These are phyloP conservation scores for Nadsonia commutata DNA, from an alignment of 1,139 yeast genomes.

Conservation along the genomic window DNA sequence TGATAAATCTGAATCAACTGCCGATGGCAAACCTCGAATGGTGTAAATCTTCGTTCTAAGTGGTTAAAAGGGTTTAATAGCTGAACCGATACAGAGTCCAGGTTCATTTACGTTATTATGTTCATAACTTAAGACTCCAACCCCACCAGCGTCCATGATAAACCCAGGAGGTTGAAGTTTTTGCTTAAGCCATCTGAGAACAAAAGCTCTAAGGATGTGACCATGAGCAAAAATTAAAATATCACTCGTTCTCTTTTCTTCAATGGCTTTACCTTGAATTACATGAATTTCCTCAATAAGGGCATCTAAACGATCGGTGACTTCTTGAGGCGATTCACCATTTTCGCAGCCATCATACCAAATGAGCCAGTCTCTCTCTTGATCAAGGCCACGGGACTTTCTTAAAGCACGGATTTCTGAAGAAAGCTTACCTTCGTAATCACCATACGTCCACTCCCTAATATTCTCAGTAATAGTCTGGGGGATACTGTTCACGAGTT, in stretches of 20 bases:
- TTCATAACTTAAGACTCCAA: constrained; percentile 81
- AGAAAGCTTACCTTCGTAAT: constrained; percentile 74
- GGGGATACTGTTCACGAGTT: constrained; percentile 3
- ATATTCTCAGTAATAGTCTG: constrained; percentile 37
- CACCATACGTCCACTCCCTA: constrained; percentile 94
- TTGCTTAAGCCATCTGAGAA: constrained; percentile 69
- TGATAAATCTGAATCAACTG: no score
- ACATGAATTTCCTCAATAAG: constrained; percentile 47
- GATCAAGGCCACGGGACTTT: constrained; percentile 41
- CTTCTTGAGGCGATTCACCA: constrained; percentile 59
- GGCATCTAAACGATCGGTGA: constrained; percentile 54
- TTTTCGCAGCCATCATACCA: constrained; percentile 91
- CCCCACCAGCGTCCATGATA: constrained; percentile 88
- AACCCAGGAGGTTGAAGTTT: constrained; percentile 60
- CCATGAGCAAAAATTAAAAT: constrained; percentile 83
- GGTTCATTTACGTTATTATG: constrained; percentile 79
- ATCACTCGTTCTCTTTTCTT: constrained; percentile 44
- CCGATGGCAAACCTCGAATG: no score
- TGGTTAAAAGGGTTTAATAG: constrained; percentile 30
- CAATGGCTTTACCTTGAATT: constrained; percentile 48
- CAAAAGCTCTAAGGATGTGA: constrained; percentile 77
- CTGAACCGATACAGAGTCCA: constrained; percentile 54
- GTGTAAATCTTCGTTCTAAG: no score
- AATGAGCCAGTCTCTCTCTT: constrained; percentile 44
- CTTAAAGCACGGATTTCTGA: constrained; percentile 50